These are phyloP conservation scores for Tolypocladium cylindrosporum DNA, from an alignment of 2,329 filamentous ascomycete genomes.

Conservation along the genomic window DNA sequence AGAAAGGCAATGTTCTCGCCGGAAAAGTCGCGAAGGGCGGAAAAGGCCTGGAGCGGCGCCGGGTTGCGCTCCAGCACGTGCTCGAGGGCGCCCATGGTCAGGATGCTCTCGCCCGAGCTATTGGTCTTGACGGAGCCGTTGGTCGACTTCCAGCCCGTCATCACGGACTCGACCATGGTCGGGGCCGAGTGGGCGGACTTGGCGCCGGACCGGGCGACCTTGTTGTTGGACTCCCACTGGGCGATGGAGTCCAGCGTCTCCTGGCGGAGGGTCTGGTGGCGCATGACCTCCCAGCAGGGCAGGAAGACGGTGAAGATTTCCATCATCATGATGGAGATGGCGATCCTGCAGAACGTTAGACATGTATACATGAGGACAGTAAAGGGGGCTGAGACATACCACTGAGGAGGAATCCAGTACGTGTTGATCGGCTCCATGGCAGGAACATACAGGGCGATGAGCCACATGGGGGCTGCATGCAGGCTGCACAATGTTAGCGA, in stretches of 20 bases:
- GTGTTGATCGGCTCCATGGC: constrained; percentile 38
- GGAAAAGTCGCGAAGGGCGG: constrained; percentile 56
- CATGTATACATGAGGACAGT: constrained; percentile 18
- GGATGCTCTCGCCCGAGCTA: constrained; percentile 28
- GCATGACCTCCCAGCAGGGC: constrained; percentile 49
- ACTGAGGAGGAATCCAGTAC: constrained; percentile 48
- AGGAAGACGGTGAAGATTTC: constrained; percentile 54
- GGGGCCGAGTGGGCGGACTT: constrained; percentile 9
- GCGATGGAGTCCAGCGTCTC: constrained; percentile 34
- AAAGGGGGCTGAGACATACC: constrained; percentile 42
- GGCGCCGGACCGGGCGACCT: constrained; percentile 8
- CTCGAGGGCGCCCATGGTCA: constrained; percentile 53
- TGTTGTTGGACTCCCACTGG: constrained; percentile 30
- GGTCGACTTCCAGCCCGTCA: constrained; percentile 21
- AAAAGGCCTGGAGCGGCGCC: constrained; percentile 51
- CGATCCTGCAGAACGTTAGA: constrained; percentile 17
- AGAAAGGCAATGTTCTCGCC: constrained; percentile 64
- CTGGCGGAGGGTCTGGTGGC: constrained; percentile 25
- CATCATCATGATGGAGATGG: constrained; percentile 48
- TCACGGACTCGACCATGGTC: constrained; percentile 16
- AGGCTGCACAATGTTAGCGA: constrained; percentile 28
- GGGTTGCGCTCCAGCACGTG: constrained; percentile 49
- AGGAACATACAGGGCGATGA: constrained; percentile 44
- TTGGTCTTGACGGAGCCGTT: constrained; percentile 15
- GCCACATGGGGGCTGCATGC: constrained; percentile 55